Evolutionary conservation across 306 rosid species (phyloP), one percentile per base, ranked within the genome.

Genomic region (Castanea sativa): DNA sequence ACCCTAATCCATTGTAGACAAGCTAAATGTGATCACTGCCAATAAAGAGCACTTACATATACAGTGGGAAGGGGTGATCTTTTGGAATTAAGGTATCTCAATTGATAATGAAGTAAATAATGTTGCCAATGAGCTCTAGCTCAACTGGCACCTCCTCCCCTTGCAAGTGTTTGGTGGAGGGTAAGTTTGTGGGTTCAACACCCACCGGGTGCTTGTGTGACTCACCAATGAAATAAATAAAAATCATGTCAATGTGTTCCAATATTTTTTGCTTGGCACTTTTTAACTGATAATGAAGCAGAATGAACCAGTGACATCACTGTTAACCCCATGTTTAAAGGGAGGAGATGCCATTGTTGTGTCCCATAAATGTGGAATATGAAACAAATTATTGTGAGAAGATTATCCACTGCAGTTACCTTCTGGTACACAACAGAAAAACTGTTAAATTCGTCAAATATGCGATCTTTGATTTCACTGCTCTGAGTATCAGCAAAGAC

Each of bases 401-500:
- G 43, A 38, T 38, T 7, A 38, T 63, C 15, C 4, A 73, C 49
- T 33, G 60, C 30, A 51, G 76, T 76, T 89, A 96, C 98, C 91
- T 96, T 89, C 83, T 93, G 92, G 81, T 96, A 96, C 57, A 96
- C 90, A 79, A 93, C 99, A 79, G 99, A 96, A 76, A 96, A 82
- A 87, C 92, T 96, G 91, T 96, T 96, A 78, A 96, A 96, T 83
- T 96, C 99, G 19, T 96, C 99, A 80, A 93, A 96, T 80, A 96
- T 93, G 55, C 98, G 94, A 85, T 96, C 99, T 86, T 91, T 96
- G 83, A 93, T 85, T 89, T 96, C 99, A 72, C 97, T 96, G 92
- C 94, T 96, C 83, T 93, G 99, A 58, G 97, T 90, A 82, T 96
- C 99, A 64, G 99, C 98, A 88, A 96, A 96, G 70, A 96, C 99